Evolutionary conservation across 441 rosid genomes (phyloP).

Genomic region (Capsella rubella): DNA sequence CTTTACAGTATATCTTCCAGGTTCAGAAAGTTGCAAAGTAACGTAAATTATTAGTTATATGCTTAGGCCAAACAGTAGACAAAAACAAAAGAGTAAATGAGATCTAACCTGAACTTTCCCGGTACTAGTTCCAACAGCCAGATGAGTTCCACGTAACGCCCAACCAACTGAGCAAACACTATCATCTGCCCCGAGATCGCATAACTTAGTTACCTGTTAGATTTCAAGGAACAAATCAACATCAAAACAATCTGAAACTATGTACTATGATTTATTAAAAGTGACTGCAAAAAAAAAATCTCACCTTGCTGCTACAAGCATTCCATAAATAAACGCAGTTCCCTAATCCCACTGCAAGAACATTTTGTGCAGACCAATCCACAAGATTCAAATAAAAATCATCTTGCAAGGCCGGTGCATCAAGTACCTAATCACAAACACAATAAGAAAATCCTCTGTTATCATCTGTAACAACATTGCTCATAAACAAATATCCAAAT

Average conservation of each 20-base stretch:
- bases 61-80: not conserved
- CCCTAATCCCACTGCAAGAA: constrained; percentile 91
- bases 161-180: constrained; percentile 95
- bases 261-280: not conserved
- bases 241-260: constrained; percentile 1
- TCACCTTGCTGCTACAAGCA: constrained; percentile 96
- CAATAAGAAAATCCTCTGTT: constrained; percentile 36
- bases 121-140: constrained; percentile 88
- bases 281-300: constrained; percentile 9
- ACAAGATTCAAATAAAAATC: constrained; percentile 95
- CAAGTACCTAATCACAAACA: constrained; percentile 66
- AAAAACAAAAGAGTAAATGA: constrained; percentile 4
- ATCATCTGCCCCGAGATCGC: constrained; percentile 89
- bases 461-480: constrained; percentile 12
- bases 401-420: constrained; percentile 98
- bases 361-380: constrained; percentile 95
- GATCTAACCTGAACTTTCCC: constrained; percentile 88
- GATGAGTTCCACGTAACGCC: constrained; percentile 85
- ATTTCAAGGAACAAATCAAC: constrained; percentile 21
- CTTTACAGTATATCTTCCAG: constrained; percentile 2
- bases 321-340: constrained; percentile 98
- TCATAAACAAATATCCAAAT: constrained; percentile 6
- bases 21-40: constrained; percentile 18
- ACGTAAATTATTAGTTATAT: not conserved
- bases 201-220: constrained; percentile 85